Conservation (phyloP, 352 stramenopile genomes). For the Globisporangium cederbergense region DNA sequence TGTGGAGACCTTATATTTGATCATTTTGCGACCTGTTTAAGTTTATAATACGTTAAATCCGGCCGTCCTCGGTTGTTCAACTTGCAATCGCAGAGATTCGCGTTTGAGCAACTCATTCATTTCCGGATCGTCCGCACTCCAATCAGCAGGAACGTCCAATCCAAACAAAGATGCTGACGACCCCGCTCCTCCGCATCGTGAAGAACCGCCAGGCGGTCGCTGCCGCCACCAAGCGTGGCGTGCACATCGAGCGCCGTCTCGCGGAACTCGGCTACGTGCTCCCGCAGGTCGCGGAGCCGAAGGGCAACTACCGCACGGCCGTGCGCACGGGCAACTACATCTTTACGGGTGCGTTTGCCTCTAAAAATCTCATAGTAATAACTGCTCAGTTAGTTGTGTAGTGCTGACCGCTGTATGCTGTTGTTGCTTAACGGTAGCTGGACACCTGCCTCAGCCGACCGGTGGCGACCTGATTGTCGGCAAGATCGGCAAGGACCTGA, state of each 20-base stretch:
- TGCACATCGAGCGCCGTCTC: constrained; percentile 83
- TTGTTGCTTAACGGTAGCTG: constrained; percentile 24
- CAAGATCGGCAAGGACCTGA: constrained; percentile 81
- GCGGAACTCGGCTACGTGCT: constrained; percentile 72
- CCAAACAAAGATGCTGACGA: constrained; percentile 24
- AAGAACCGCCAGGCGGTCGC: constrained; percentile 13
- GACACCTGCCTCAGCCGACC: constrained; percentile 51
- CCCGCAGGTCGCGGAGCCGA: constrained; percentile 59
- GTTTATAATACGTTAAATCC: not conserved
- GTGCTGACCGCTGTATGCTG: not conserved
- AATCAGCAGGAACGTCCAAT: not conserved
- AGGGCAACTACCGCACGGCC: constrained; percentile 89
- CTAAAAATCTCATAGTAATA: not conserved
- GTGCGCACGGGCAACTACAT: constrained; percentile 85
- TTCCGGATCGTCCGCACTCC: constrained; percentile 5
- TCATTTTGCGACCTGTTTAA: not conserved
- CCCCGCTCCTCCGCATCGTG: constrained; percentile 23
- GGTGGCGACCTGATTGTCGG: constrained; percentile 67
- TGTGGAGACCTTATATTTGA: not conserved
- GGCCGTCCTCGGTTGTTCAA: constrained; percentile 7
- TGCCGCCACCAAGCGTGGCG: constrained; percentile 34
- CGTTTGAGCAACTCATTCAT: constrained; percentile 7
- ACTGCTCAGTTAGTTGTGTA: not conserved
- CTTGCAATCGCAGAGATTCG: not conserved
- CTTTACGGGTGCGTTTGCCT: constrained; percentile 46